phyloP scores from a whole-genome alignment of 1,284 basidiomycete genomes.

The Tausonia pullulans region DNA sequence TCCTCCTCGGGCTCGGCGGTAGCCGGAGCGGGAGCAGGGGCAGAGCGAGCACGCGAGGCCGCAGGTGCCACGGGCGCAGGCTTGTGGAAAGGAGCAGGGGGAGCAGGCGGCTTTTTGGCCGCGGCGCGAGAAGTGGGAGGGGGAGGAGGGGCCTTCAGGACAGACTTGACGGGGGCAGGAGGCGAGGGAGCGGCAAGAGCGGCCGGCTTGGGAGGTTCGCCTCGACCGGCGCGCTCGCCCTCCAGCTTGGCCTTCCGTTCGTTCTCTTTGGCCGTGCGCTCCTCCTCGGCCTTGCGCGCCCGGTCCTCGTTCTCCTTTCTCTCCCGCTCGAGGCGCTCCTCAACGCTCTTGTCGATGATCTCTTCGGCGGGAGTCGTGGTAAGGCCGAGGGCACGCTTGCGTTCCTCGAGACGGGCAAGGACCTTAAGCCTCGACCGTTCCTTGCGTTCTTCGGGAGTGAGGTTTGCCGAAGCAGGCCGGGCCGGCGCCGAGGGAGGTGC shows the following conservation, averaged over 20 bases:
- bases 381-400: slow-evolving; percentile 75
- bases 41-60: slow-evolving; percentile 25
- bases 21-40: slow-evolving; percentile 32
- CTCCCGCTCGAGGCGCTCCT: slow-evolving; percentile 70
- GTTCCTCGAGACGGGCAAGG: slow-evolving; percentile 70
- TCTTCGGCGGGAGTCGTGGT: slow-evolving; percentile 44
- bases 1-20: slow-evolving; percentile 41
- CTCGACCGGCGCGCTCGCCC: slow-evolving; percentile 44
- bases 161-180: slow-evolving; percentile 26
- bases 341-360: slow-evolving; percentile 58
- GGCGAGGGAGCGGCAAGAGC: slow-evolving; percentile 26
- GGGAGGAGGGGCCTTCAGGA: slow-evolving; percentile 23
- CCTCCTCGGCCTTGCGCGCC: slow-evolving; percentile 56
- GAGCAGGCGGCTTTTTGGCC: slow-evolving; percentile 29
- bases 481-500: slow-evolving; percentile 40
- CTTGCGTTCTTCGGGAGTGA: slow-evolving; percentile 65
- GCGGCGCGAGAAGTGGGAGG: slow-evolving; percentile 26
- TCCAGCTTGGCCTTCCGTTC: slow-evolving; percentile 56
- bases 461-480: slow-evolving; percentile 50
- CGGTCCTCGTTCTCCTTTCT: slow-evolving; percentile 77
- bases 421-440: slow-evolving; percentile 53
- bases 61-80: slow-evolving; percentile 28
- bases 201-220: slow-evolving; percentile 39
- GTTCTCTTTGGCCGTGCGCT: slow-evolving; percentile 62
- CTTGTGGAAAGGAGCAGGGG: slow-evolving; percentile 27